A percentile compares a stretch with the other conserved stretches of the same genome.
These are phyloP conservation scores for Fraxinus americana DNA, from an alignment of 257 asterid genomes.

Conservation along the genomic window DNA sequence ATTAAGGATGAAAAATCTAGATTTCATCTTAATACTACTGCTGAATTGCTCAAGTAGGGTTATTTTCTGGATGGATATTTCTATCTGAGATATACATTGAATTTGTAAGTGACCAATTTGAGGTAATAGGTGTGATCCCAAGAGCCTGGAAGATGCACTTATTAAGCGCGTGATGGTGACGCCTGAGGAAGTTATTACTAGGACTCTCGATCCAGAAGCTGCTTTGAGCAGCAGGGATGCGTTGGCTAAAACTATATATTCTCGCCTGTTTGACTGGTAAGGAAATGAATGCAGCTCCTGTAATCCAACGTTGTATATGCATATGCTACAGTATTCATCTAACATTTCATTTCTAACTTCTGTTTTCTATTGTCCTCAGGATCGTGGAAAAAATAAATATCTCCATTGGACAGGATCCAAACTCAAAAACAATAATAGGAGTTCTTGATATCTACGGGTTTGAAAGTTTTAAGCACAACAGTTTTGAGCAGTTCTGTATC, in stretches of 20 bases:
- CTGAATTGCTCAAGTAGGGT: conserved; percentile 85
- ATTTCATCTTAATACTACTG: conserved; percentile 81
- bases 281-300: not conserved
- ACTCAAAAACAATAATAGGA: conserved; percentile 89
- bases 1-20: conserved; percentile 92
- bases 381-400: conserved; percentile 87
- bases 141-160: conserved; percentile 93
- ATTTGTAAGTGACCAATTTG: conserved; percentile 22
- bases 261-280: conserved; percentile 93
- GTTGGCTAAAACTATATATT: conserved; percentile 83
- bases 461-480: conserved; percentile 91
- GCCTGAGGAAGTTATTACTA: conserved; percentile 91
- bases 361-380: conserved; percentile 49
- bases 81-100: conserved; percentile 15
- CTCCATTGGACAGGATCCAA: conserved; percentile 98
- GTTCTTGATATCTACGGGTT: conserved; percentile 98
- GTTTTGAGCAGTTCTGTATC: conserved; percentile 99
- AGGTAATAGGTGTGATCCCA: conserved; percentile 79
- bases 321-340: conserved; percentile 4
- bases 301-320: too few species aligned
- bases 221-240: conserved; percentile 97
- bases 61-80: conserved; percentile 9
- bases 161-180: conserved; percentile 98
- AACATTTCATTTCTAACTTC: conserved; percentile 24
- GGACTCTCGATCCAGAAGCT: conserved; percentile 94